Percentiles rank a stretch among this genome's conserved stretches.
phyloP scores from a whole-genome alignment of 139 green algal genomes.

The Deuterostichococcus epilithicus region DNA sequence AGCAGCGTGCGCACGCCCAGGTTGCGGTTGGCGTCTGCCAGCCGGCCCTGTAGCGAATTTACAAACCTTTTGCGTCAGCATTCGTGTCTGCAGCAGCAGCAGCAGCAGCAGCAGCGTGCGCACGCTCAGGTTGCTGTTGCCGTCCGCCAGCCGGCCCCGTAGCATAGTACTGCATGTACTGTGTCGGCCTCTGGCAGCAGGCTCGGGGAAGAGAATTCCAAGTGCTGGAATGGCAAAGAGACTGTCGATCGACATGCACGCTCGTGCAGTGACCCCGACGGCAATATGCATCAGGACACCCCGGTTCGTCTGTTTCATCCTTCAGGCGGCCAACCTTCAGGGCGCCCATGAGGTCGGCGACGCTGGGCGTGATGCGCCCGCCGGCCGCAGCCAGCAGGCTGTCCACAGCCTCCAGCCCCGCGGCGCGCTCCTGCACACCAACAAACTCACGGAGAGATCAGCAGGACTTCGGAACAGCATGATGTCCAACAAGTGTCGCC shows the following conservation, averaged over 20 bases:
- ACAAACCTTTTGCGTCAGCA: too few relatives aligned
- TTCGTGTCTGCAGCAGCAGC: too few relatives aligned
- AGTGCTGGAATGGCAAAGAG: too few relatives aligned
- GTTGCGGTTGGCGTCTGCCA: conserved; percentile 94
- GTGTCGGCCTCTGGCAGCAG: too few relatives aligned
- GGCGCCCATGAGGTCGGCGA: conserved; percentile 76
- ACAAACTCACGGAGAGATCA: not conserved
- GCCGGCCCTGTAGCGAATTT: conserved; percentile 36
- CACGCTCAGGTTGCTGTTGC: conserved; percentile 88
- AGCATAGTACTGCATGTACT: conserved; percentile 9
- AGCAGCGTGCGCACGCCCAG: conserved; percentile 63
- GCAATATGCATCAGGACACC: too few relatives aligned
- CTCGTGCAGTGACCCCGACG: too few relatives aligned
- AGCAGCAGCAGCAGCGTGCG: conserved; percentile 63
- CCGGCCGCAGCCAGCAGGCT: conserved; percentile 47
- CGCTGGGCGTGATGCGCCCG: conserved; percentile 41
- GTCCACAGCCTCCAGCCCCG: conserved; percentile 78
- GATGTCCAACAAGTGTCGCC: too few relatives aligned
- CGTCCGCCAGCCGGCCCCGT: conserved; percentile 76
- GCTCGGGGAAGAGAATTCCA: too few relatives aligned
- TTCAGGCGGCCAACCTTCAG: conserved; percentile 52
- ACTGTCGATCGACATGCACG: too few relatives aligned
- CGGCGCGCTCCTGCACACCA: conserved; percentile 61
- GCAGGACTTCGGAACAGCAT: not conserved
- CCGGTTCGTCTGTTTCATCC: not conserved